Conservation (phyloP, 2,329 filamentous ascomycete species). For the Penicillium thymicola region DNA sequence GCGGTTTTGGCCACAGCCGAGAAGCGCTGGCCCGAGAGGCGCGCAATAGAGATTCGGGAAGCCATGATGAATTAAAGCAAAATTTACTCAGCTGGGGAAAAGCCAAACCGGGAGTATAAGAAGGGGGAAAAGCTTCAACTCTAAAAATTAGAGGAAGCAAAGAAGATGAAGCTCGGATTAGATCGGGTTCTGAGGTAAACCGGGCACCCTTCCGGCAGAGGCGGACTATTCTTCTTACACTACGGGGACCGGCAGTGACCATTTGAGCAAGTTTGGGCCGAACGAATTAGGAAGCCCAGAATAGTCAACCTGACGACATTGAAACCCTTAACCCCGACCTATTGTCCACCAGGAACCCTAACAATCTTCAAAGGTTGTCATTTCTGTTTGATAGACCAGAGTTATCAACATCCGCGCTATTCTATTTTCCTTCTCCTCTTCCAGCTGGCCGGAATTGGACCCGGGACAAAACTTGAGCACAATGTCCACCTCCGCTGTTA, state of each 20-base stretch:
- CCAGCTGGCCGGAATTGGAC: constrained; percentile 6
- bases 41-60: constrained; percentile 38
- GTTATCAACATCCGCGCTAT: neutral
- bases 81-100: neutral
- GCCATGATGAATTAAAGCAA: constrained; percentile 31
- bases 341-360: constrained; percentile 11
- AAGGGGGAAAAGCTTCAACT: neutral
- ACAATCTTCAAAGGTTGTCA: neutral
- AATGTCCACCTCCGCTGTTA: constrained; percentile 38
- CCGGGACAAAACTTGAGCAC: constrained; percentile 3
- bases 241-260: constrained; percentile 20
- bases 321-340: neutral
- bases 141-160: neutral
- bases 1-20: constrained; percentile 29
- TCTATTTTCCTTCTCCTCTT: neutral
- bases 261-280: constrained; percentile 20
- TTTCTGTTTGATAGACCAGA: neutral
- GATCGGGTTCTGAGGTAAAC: constrained; percentile 7
- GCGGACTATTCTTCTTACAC: constrained; percentile 5
- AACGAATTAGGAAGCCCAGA: constrained; percentile 25
- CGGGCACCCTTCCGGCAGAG: constrained; percentile 8
- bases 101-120: neutral
- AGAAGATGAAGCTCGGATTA: constrained; percentile 11
- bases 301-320: constrained; percentile 22
- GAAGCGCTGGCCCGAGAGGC: constrained; percentile 34